Evolutionary conservation across 2,329 filamentous ascomycete species (phyloP).

Genomic region (Colletotrichum lini): DNA sequence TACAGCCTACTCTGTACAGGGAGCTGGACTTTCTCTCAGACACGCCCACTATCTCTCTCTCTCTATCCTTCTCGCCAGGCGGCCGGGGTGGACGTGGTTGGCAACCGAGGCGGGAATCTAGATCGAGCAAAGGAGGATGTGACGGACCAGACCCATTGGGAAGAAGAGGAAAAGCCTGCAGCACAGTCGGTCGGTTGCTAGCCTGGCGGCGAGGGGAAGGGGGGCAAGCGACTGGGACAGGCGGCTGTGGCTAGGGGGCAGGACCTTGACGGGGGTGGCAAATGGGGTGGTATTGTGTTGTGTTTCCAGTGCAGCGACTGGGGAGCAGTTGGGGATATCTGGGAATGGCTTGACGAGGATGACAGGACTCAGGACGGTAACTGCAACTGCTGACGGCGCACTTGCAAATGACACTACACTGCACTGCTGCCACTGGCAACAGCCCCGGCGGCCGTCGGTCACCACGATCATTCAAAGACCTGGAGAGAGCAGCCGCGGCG

Average conservation of each 20-base stretch:
- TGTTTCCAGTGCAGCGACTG: slow-evolving; percentile 14
- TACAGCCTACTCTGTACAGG: background rate
- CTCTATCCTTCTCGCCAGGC: slow-evolving; percentile 3
- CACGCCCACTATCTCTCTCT: background rate
- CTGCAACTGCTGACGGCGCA: background rate
- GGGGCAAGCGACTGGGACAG: slow-evolving; percentile 13
- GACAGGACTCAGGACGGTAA: background rate
- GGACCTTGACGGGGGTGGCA: slow-evolving; percentile 15
- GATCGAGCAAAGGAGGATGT: slow-evolving; percentile 9
- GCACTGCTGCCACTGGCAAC: slow-evolving; percentile 4
- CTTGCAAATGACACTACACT: no score
- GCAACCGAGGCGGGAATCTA: slow-evolving; percentile 12
- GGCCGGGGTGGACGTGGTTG: background rate
- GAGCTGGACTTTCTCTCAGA: background rate
- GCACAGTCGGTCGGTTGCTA: background rate
- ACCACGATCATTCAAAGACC: no score
- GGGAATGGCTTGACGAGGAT: background rate
- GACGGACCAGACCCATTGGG: slow-evolving; percentile 10
- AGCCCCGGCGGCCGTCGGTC: background rate
- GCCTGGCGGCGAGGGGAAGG: background rate
- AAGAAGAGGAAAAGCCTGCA: slow-evolving; percentile 30
- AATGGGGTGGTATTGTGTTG: background rate
- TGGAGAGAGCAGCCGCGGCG: background rate
- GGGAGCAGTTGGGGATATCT: slow-evolving; percentile 1
- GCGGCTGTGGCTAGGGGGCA: slow-evolving; percentile 13